A percentile compares a stretch with the other conserved stretches of the same genome.
These are phyloP conservation scores for Arctium lappa DNA, from an alignment of 129 eudicot genomes.

Conservation along the genomic window DNA sequence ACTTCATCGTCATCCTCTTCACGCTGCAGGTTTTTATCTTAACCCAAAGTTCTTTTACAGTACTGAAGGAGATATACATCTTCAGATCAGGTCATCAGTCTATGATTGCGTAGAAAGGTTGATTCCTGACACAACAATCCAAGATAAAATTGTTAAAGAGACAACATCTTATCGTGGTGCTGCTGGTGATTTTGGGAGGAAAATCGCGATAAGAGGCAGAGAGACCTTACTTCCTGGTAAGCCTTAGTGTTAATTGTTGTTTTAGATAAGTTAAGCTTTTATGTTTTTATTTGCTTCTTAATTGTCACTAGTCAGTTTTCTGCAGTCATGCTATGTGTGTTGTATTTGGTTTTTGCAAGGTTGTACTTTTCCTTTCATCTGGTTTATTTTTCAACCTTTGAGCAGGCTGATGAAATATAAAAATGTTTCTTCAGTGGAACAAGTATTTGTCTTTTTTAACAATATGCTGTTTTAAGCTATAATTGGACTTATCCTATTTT, in stretches of 20 bases:
- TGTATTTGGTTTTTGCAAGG: not conserved
- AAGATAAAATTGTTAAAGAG: slow-evolving; percentile 87
- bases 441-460: not conserved
- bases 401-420: not conserved
- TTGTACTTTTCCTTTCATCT: not conserved
- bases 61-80: slow-evolving; percentile 65
- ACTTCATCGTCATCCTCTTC: slow-evolving; percentile 81
- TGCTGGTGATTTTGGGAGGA: slow-evolving; percentile 88
- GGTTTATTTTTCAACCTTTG: not conserved
- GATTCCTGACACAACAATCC: slow-evolving; percentile 70
- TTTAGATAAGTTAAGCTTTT: not conserved
- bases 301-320: not conserved
- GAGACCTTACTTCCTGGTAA: slow-evolving; percentile 73
- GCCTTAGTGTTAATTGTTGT: not conserved
- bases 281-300: not conserved
- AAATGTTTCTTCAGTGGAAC: not conserved
- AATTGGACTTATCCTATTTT: slow-evolving; percentile 3
- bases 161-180: slow-evolving; percentile 62
- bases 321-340: not conserved
- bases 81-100: slow-evolving; percentile 57
- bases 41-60: slow-evolving; percentile 82
- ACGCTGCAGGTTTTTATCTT: slow-evolving; percentile 78
- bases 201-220: slow-evolving; percentile 85
- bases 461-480: not conserved
- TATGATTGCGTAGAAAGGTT: slow-evolving; percentile 87